Evolutionary conservation across 352 stramenopile genomes (phyloP), one percentile per base, ranked within the genome.

Genomic region (Pythium apleroticum): DNA sequence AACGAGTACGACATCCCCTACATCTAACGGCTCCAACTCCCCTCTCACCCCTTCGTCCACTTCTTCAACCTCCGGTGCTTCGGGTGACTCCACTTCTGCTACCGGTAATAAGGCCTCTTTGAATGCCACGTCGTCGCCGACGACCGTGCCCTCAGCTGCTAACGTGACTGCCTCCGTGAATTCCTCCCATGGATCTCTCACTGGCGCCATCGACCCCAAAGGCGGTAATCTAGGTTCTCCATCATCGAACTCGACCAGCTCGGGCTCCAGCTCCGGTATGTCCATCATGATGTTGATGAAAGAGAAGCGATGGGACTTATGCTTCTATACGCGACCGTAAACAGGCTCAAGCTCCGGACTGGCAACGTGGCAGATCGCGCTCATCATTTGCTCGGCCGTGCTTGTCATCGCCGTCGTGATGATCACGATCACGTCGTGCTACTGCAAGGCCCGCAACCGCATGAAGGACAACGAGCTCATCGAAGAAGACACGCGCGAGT

Each of bases 381-480:
- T 72, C 37, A 69, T 72, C n/a, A 72, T 72, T 25, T 72, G 66
- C 60, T 72, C 60, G 27, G 39, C 27, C 25, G 56, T 69, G 25
- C 52, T 71, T 27, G 65, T 66, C 30, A 65, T 71, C 33, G 55
- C 31, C 43, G 65, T 71, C 6, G 65, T 57, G 11, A 57, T 72
- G 53, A 61, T 72, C 22, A 53, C 66, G 14, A 65, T 72, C 41
- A 57, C 67, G 31, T 72, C 63, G 48, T 75, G 68, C 57, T 75
- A 72, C 56, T 75, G 68, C 65, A 71, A 72, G 52, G 48, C 68
- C 6, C 57, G 63, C 30, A 63, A 65, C 35, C 28, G 52, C 19
- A 71, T 71, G 64, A 66, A 71, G 50, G 64, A 71, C 17, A 71
- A 71, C 57, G 35, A 55, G 17, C 27, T 54, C 15, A 50, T 45